Evolutionary conservation across 2,329 filamentous ascomycete genomes (phyloP).

Genomic region (Daldinia sp.): DNA sequence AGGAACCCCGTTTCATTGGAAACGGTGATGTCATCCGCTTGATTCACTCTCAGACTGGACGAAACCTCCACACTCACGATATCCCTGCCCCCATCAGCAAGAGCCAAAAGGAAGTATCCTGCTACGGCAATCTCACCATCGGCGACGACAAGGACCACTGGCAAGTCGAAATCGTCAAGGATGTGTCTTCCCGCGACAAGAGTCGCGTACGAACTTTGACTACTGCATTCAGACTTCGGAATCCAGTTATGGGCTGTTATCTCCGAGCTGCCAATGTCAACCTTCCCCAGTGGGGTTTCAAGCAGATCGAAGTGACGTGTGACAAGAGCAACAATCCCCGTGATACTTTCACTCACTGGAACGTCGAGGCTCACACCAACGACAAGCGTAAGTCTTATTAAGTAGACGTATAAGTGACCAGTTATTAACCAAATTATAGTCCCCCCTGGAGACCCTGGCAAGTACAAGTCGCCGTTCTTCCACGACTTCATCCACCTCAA

Average conservation of each 20-base stretch:
- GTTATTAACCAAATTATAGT: slow-evolving; percentile 60
- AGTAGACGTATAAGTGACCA: neutral
- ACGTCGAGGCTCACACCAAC: slow-evolving; percentile 94
- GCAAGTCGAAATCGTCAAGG: slow-evolving; percentile 89
- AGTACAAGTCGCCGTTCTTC: slow-evolving; percentile 96
- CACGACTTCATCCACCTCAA: slow-evolving; percentile 98
- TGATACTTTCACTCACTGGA: slow-evolving; percentile 98
- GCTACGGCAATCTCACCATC: slow-evolving; percentile 93
- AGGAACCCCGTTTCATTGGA: slow-evolving; percentile 76
- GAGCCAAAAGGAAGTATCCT: slow-evolving; percentile 89
- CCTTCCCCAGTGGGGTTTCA: slow-evolving; percentile 98
- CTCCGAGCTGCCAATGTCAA: slow-evolving; percentile 95
- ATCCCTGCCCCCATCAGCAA: slow-evolving; percentile 91
- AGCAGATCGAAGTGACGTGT: slow-evolving; percentile 98
- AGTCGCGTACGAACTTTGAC: slow-evolving; percentile 90
- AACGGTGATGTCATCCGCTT: slow-evolving; percentile 83
- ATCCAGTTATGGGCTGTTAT: slow-evolving; percentile 86
- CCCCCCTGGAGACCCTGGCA: slow-evolving; percentile 84
- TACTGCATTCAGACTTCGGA: slow-evolving; percentile 88
- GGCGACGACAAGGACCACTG: slow-evolving; percentile 99
- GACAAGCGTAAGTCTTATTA: slow-evolving; percentile 78
- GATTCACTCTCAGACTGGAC: slow-evolving; percentile 93
- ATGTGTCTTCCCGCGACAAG: slow-evolving; percentile 85
- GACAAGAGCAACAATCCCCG: slow-evolving; percentile 90
- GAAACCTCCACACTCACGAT: slow-evolving; percentile 94